Base-by-base conservation (phyloP, 2,329 filamentous ascomycete species). In the Scedosporium dehoogii region DNA sequence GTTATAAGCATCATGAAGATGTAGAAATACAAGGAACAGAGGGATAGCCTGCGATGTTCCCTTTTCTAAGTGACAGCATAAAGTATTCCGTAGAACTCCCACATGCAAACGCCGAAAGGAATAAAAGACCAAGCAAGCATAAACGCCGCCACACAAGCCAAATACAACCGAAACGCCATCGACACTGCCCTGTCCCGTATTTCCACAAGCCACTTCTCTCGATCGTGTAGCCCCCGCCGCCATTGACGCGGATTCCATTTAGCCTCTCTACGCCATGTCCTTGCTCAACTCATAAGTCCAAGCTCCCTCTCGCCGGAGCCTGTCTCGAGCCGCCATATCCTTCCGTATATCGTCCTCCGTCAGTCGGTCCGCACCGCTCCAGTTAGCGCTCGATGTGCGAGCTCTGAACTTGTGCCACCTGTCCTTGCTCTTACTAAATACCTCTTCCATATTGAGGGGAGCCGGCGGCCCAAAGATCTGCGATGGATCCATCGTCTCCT, bases 391-490 rank as follows among this genome's bases (percentile, higher is more conserved):
- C 68, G 91, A 96, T 4, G 93, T 97, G 62, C 94, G 84, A 60
- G 90, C 87, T 18, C 96, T 85, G 81, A 97, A 97, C 71, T 91
- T 90, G 78, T 90, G 90, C 73, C 90, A 86, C 66, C 89, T 80
- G 62, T 93, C 91, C 73, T 92, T 92, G 74, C 89, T 92, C 73
- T 92, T 91, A 74, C 83, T 89, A 76, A 99, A 99, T 38, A 97
- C 92, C 72, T 97, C 92, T 70, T 99, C 96, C 88, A 99, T 94
- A 70, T 91, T 91, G 66, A 99, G 80, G 12, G 92, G 90, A 10
- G 84, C 87, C 25, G 96, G 91, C 0, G 91, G 90, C 0, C 94
- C 94, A 70, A 99, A 99, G 61, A 99, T 90, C 44, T 83, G 79
- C 69, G 90, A 85, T 0, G 92, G 91, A 69, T 99, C 92, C 67